A percentile compares a stretch with the other conserved stretches of the same genome.
These are phyloP conservation scores for Saccharomycopsis microspora DNA, from an alignment of 805 yeast species.

Conservation along the genomic window DNA sequence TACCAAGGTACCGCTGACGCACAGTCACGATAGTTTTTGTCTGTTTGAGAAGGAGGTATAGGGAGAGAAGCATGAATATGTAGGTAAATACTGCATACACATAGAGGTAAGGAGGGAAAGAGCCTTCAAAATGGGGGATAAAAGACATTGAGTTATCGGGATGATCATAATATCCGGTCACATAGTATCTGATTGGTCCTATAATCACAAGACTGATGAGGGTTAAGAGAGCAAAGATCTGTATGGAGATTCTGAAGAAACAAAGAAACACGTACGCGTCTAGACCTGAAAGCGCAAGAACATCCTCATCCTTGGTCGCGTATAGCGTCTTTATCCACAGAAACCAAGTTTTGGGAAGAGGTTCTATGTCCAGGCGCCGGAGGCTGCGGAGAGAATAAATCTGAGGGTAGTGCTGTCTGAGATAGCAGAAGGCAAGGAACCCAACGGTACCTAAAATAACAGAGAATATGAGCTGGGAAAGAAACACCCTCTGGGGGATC, in stretches of 20 bases:
- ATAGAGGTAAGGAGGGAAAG: slow-evolving; percentile 34
- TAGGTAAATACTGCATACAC: slow-evolving; percentile 47
- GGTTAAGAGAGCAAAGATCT: slow-evolving; percentile 31
- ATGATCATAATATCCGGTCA: slow-evolving; percentile 37
- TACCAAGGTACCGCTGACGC: slow-evolving; percentile 46
- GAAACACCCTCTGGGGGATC: slow-evolving; percentile 43
- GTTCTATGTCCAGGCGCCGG: slow-evolving; percentile 31
- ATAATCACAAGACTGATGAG: slow-evolving; percentile 36
- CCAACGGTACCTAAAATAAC: slow-evolving; percentile 33
- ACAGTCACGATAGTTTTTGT: slow-evolving; percentile 39
- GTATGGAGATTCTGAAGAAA: slow-evolving; percentile 79
- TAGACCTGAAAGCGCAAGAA: slow-evolving; percentile 57
- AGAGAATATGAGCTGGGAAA: slow-evolving; percentile 41
- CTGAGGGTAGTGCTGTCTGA: slow-evolving; percentile 44
- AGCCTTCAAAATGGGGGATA: neutral
- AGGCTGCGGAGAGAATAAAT: slow-evolving; percentile 45
- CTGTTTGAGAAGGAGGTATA: slow-evolving; percentile 32
- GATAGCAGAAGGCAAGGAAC: slow-evolving; percentile 37
- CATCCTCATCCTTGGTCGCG: slow-evolving; percentile 36
- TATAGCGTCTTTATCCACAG: slow-evolving; percentile 43
- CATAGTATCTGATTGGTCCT: slow-evolving; percentile 41
- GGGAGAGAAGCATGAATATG: slow-evolving; percentile 37
- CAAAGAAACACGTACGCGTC: slow-evolving; percentile 91
- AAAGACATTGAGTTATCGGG: slow-evolving; percentile 15
- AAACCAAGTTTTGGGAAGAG: slow-evolving; percentile 35